Evolutionary conservation across 192 early-diverging fungal species (phyloP).

Genomic region (Coemansia interrupta): DNA sequence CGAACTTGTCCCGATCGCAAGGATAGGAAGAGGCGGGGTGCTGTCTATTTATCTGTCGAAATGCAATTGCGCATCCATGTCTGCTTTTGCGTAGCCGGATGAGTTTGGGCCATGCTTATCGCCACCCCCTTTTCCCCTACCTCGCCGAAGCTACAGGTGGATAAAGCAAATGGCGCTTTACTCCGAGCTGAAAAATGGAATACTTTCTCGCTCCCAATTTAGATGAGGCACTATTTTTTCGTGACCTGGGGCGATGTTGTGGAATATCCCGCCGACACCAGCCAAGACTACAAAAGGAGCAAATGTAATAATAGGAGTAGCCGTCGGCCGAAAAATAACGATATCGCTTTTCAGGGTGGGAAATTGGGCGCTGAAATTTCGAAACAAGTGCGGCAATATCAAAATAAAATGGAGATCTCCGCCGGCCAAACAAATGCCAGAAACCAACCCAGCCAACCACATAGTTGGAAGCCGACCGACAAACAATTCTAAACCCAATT

Average conservation of each 20-base stretch:
- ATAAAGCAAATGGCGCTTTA: too few species aligned
- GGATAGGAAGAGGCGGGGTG: background rate
- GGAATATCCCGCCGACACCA: background rate
- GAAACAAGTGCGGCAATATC: slow-evolving; percentile 2
- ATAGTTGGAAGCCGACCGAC: too few species aligned
- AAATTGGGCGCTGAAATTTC: background rate
- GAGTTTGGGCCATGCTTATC: too few species aligned
- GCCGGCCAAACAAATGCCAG: background rate
- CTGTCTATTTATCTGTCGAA: background rate
- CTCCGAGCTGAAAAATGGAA: too few species aligned
- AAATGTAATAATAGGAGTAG: background rate
- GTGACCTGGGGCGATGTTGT: background rate
- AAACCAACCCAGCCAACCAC: background rate
- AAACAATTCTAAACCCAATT: too few species aligned
- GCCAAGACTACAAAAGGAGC: background rate
- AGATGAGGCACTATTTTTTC: slow-evolving; percentile 1
- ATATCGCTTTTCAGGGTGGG: background rate
- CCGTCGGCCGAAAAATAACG: slow-evolving; percentile 3
- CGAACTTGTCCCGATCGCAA: too few species aligned
- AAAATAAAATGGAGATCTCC: slow-evolving; percentile 6
- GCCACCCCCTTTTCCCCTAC: too few species aligned
- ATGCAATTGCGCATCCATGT: too few species aligned
- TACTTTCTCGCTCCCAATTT: background rate
- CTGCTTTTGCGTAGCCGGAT: too few species aligned
- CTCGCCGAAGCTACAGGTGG: too few species aligned